A percentile compares a stretch with the other conserved stretches of the same genome.
phyloP scores from a whole-genome alignment of 768 basidiomycete species.

The Russula ochroleuca region DNA sequence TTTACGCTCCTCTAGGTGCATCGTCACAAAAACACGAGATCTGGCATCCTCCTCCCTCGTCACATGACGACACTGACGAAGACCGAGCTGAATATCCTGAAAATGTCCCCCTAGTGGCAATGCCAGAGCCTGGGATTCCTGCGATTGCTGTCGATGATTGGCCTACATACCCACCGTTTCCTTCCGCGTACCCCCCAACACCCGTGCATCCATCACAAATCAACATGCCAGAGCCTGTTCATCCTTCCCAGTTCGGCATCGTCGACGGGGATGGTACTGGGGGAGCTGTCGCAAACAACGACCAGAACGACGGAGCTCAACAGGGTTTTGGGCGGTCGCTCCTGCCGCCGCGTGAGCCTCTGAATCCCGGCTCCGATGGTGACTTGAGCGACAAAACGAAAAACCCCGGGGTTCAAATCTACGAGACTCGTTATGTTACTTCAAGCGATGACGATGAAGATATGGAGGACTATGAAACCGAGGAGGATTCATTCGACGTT shows the following conservation, averaged over 20 bases:
- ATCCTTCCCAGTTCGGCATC: conserved; percentile 17
- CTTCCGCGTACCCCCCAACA: conserved; percentile 73
- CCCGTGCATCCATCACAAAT: conserved; percentile 43
- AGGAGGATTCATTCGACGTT: conserved; percentile 62
- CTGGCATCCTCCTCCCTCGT: conserved; percentile 57
- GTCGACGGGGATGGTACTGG: conserved; percentile 21
- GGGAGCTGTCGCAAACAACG: conserved; percentile 37
- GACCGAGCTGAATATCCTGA: conserved; percentile 27
- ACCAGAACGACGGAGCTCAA: conserved; percentile 28
- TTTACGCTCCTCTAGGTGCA: conserved; percentile 9
- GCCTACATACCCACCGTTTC: conserved; percentile 69
- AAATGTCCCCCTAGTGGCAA: conserved; percentile 16
- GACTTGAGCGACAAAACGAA: conserved; percentile 55
- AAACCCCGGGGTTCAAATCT: conserved; percentile 40
- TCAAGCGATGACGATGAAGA: conserved; percentile 30
- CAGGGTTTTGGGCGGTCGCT: conserved; percentile 72
- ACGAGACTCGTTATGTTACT: conserved; percentile 24
- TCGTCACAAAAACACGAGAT: conserved; percentile 41
- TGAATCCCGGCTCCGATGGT: conserved; percentile 54
- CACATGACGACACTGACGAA: conserved; percentile 40
- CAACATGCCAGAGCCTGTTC: conserved; percentile 26
- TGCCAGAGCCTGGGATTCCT: conserved; percentile 18
- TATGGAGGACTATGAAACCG: conserved; percentile 37
- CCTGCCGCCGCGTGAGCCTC: conserved; percentile 57
- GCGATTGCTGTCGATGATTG: conserved; percentile 46